phyloP scores from a whole-genome alignment of 2,329 filamentous ascomycete species.

The Cordyceps cateniannulata region DNA sequence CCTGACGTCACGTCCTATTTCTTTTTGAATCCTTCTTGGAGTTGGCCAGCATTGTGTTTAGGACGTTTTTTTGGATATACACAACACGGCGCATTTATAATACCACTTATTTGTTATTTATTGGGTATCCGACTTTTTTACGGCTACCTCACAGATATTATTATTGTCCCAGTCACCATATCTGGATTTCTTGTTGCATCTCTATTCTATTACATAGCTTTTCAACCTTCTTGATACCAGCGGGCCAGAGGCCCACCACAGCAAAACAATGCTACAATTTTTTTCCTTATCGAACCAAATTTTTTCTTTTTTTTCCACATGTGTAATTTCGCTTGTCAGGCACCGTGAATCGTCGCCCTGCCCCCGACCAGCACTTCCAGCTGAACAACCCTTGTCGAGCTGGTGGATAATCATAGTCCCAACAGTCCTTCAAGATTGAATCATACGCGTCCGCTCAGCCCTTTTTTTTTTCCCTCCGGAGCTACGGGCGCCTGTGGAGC shows the following conservation, averaged over 20 bases:
- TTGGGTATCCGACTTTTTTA: background rate
- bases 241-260: constrained; percentile 4
- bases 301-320: background rate
- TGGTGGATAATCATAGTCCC: background rate
- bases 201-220: background rate
- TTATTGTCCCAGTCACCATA: background rate
- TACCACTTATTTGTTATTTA: constrained; percentile 1
- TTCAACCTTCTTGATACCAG: constrained; percentile 1
- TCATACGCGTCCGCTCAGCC: background rate
- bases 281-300: background rate
- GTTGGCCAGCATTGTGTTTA: background rate
- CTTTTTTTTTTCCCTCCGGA: background rate
- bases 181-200: background rate
- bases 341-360: constrained; percentile 7
- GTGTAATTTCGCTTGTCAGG: constrained; percentile 3
- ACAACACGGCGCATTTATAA: constrained; percentile 9
- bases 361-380: background rate
- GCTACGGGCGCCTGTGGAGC: background rate
- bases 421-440: background rate
- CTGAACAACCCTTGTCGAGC: background rate
- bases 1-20: background rate
- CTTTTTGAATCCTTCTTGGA: background rate
- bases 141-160: background rate
- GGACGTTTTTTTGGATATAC: background rate
- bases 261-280: constrained; percentile 5